Evolutionary conservation across 2,329 filamentous ascomycete genomes (phyloP), one percentile per base, ranked within the genome.

Genomic region (Diaporthe nobilis): DNA sequence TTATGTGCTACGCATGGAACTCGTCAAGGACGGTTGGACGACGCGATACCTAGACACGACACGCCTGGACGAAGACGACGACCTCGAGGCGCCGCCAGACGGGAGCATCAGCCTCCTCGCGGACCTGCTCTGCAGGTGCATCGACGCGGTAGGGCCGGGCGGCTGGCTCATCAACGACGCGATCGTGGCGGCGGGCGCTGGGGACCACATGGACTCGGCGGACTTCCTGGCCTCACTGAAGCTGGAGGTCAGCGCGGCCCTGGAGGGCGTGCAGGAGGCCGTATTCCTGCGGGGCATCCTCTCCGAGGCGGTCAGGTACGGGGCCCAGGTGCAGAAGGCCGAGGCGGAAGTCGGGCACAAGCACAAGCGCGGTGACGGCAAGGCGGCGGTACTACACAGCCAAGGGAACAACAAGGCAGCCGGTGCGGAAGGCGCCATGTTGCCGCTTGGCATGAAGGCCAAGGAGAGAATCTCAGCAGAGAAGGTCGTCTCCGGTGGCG

Each of bases 11-110:
- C 91, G 94, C 74, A 88, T 93, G 78, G 93, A 96, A 84, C 88
- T 96, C 61, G 90, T 92, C 71, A 91, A 92, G 78, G 94, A 94
- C 75, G 92, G 92, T 44, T 96, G 94, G 94, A 95, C 93, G 0
- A 90, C 91, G 25, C 88, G 90, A 31, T 95, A 95, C 82, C 85
- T 94, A 51, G 93, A 94, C 79, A 83, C 85, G 15, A 88, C 89
- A 22, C 83, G 86, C 71, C 85, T 87, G 42, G 87, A 90, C 53
- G 80, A 83, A 20, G 83, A 86, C 34, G 84, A 85, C n/a, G 87
- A 88, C 10, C 82, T 83, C 15, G 82, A 86, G 20, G 85, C 87
- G 4, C 90, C 91, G 0, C 90, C 92, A 28, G 92, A 95, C 79
- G 90, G 91, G 68, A 91, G 92, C 71, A 93, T 96, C 78, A 88